Percentiles rank a stretch among this genome's conserved stretches.
These are phyloP conservation scores for Vicia villosa DNA, from an alignment of 306 rosid genomes.

Conservation along the genomic window DNA sequence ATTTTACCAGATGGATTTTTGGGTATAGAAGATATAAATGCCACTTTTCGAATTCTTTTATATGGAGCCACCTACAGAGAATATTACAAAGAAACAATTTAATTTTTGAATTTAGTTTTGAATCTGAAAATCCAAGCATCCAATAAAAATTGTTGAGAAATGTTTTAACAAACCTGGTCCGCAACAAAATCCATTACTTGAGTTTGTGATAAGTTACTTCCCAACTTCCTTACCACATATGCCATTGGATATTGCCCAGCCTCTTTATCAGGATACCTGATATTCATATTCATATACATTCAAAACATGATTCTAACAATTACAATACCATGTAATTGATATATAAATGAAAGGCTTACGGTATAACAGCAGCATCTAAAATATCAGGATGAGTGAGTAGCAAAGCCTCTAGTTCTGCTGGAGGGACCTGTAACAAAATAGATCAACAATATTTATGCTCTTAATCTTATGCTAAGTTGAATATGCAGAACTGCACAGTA, in stretches of 20 bases:
- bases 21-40: conserved; percentile 77
- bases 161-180: conserved; percentile 53
- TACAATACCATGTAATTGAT: conserved; percentile 43
- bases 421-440: conserved; percentile 59
- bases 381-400: conserved; percentile 73
- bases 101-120: not conserved
- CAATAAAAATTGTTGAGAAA: not conserved
- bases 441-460: conserved; percentile 3
- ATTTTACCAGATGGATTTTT: conserved; percentile 93
- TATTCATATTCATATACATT: not conserved
- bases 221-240: conserved; percentile 74
- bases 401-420: conserved; percentile 93
- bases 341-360: conserved; percentile 52
- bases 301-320: not conserved
- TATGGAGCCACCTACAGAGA: conserved; percentile 82
- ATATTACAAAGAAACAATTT: not conserved
- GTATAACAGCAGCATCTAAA: conserved; percentile 90
- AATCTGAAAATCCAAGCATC: not conserved
- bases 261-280: conserved; percentile 77
- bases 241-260: conserved; percentile 91
- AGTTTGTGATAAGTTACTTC: conserved; percentile 53
- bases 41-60: conserved; percentile 75
- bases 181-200: conserved; percentile 75
- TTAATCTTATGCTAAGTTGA: conserved; percentile 17
- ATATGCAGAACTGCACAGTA: not conserved